Evolutionary conservation across 2,329 filamentous ascomycete species (phyloP).

Genomic region (Huntiella decipiens): DNA sequence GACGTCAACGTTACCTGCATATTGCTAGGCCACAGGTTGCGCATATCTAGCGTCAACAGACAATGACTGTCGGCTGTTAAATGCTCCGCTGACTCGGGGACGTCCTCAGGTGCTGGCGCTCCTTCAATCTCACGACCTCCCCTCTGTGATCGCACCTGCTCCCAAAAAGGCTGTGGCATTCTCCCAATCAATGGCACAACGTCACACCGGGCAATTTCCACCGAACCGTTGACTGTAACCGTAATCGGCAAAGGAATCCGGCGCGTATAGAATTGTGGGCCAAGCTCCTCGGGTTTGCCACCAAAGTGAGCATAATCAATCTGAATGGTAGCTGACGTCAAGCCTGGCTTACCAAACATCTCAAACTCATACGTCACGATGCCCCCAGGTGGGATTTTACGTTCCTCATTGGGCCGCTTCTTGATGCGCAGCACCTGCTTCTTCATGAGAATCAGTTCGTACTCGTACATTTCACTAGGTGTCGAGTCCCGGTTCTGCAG

Average conservation of each 20-base stretch:
- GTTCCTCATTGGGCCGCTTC: constrained; percentile 30
- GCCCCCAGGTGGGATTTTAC: constrained; percentile 46
- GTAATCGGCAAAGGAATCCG: constrained; percentile 65
- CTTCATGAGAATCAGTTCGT: constrained; percentile 60
- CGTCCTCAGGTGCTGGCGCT: constrained; percentile 9
- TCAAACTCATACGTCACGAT: constrained; percentile 63
- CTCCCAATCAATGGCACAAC: constrained; percentile 52
- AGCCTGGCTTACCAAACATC: constrained; percentile 66
- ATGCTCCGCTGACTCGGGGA: constrained; percentile 5
- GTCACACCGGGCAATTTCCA: constrained; percentile 67
- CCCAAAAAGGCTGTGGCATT: constrained; percentile 44
- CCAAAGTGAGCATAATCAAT: constrained; percentile 78
- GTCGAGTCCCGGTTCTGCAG: constrained; percentile 59
- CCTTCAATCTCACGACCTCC: background rate
- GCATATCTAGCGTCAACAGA: constrained; percentile 62
- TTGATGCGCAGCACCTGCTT: constrained; percentile 46
- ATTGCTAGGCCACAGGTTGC: constrained; percentile 76
- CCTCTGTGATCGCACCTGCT: constrained; percentile 17
- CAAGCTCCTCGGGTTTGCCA: constrained; percentile 44
- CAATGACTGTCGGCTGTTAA: constrained; percentile 43
- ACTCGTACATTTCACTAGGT: constrained; percentile 64
- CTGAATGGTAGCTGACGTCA: constrained; percentile 62
- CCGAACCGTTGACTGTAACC: constrained; percentile 78
- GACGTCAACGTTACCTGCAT: constrained; percentile 46
- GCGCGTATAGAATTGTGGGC: constrained; percentile 62